These are phyloP conservation scores for Sorghum bicolor DNA, from an alignment of 176 grass and related monocot genomes.

Conservation along the genomic window Sorghum_bicolor_NCBIv3 NC_012870.2:73568501-73569000, in stretches of 20 bases:
- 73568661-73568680: not conserved
- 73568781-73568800: not conserved
- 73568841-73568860: not conserved
- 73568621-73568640: not conserved
- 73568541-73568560: not conserved
- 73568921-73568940: not conserved
- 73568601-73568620: not conserved
- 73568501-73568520: not conserved
- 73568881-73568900: not conserved
- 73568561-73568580: not conserved
- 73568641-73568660: not conserved
- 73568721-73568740: not conserved
- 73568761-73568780: not conserved
- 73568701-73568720: not conserved
- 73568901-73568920: not conserved
- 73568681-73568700: not conserved
- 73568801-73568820: not conserved
- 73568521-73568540: not conserved
- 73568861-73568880: not conserved
- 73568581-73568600: conserved; percentile 6
- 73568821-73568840: not conserved
- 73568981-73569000: conserved; percentile 25
- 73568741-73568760: not conserved
- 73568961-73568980: not conserved
- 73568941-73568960: not conserved